Percentiles rank a stretch among this genome's conserved stretches.
These are phyloP conservation scores for Botrytis squamosa DNA, from an alignment of 2,329 filamentous ascomycete species.

Conservation along the genomic window DNA sequence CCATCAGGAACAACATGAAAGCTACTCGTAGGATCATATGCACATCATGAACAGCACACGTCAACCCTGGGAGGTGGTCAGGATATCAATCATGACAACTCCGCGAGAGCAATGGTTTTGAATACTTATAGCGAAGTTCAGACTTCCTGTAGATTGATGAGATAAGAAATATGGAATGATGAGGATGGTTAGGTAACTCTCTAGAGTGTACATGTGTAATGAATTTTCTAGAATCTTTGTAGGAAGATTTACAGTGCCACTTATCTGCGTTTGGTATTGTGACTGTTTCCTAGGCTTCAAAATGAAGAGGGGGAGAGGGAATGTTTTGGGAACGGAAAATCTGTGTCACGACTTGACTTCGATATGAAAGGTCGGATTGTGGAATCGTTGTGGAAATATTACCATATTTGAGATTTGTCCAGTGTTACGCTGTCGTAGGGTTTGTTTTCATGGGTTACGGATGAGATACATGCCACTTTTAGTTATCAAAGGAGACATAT, in stretches of 20 bases:
- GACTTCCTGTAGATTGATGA: background rate
- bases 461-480: background rate
- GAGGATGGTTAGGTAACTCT: background rate
- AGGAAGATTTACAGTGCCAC: background rate
- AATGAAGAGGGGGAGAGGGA: accelerated
- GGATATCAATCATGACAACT: background rate
- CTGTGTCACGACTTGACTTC: accelerated
- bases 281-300: background rate
- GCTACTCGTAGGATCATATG: background rate
- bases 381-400: accelerated
- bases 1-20: too few species aligned
- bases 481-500: background rate
- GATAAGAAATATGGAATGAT: background rate
- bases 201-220: background rate
- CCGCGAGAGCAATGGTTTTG: background rate
- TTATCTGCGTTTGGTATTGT: background rate
- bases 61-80: background rate
- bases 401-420: background rate
- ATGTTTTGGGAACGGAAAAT: background rate
- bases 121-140: background rate
- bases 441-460: background rate
- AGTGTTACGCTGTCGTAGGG: too few species aligned
- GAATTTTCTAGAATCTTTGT: too few species aligned
- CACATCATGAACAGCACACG: background rate
- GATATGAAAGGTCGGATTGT: background rate